These are phyloP conservation scores for Populus tomentosa DNA, from an alignment of 441 rosid species.

Conservation along the genomic window DNA sequence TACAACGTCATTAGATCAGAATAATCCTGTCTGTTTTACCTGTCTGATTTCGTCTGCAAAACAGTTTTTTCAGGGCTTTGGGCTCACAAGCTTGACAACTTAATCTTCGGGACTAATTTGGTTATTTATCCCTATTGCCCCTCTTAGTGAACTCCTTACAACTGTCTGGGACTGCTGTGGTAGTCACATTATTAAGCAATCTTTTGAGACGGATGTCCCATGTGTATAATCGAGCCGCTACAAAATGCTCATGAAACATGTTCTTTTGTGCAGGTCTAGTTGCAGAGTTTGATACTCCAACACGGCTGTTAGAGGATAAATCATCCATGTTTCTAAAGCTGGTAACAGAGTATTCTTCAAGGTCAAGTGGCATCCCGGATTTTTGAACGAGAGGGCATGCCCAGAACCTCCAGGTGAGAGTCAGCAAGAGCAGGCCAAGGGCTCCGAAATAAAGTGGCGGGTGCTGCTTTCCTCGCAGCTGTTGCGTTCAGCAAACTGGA, in stretches of 20 bases:
- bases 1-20: not conserved
- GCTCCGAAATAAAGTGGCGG: conserved; percentile 14
- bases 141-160: not conserved
- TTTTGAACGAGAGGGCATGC: conserved; percentile 38
- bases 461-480: conserved; percentile 7
- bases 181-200: no score
- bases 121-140: not conserved
- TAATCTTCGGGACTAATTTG: not conserved
- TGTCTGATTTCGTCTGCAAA: not conserved
- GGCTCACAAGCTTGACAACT: not conserved
- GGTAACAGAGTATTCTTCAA: conserved; percentile 89
- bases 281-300: conserved; percentile 92
- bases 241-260: conserved; percentile 5
- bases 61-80: not conserved
- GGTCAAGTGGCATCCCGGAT: conserved; percentile 92
- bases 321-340: conserved; percentile 94
- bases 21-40: not conserved
- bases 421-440: conserved; percentile 17
- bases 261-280: conserved; percentile 62
- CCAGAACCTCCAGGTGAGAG: conserved; percentile 10
- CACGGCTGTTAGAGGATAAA: conserved; percentile 79
- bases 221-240: not conserved
- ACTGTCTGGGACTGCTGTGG: not conserved
- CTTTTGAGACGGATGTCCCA: no score
- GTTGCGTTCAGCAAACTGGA: conserved; percentile 23